These are phyloP conservation scores for Elsinoe ampelina DNA, from an alignment of 2,329 filamentous ascomycete genomes.

Conservation along the genomic window DNA sequence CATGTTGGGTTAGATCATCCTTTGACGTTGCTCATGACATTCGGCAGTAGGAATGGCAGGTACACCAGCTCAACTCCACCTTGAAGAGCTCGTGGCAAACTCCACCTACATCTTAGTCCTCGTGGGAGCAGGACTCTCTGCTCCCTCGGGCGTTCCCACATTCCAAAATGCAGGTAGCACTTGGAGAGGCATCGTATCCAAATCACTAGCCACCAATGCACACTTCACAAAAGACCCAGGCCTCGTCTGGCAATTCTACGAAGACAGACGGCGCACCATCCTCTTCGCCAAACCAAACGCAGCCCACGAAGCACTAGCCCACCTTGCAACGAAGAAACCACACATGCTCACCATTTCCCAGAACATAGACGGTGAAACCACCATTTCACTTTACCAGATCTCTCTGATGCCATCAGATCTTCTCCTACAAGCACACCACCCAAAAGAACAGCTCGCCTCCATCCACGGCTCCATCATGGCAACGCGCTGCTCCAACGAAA, in stretches of 20 bases:
- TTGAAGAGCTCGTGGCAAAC: not conserved
- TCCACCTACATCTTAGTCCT: conserved; percentile 18
- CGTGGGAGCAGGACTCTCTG: conserved; percentile 22
- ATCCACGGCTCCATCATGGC: not conserved
- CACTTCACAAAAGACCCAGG: conserved; percentile 20
- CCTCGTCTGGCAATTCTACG: conserved; percentile 20
- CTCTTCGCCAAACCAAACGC: conserved; percentile 20
- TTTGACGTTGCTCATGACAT: too few relatives aligned
- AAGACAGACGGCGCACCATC: conserved; percentile 16
- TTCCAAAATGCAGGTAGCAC: conserved; percentile 17
- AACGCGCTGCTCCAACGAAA: not conserved
- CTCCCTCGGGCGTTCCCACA: conserved; percentile 21
- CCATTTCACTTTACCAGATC: not conserved
- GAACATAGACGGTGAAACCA: conserved; percentile 21
- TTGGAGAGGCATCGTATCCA: conserved; percentile 10
- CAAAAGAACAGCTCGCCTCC: not conserved
- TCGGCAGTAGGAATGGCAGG: too few relatives aligned
- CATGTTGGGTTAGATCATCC: too few relatives aligned
- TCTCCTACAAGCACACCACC: not conserved
- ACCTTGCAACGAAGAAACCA: conserved; percentile 17
- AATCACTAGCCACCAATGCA: conserved; percentile 17
- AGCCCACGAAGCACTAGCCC: conserved; percentile 20
- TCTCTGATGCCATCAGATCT: not conserved
- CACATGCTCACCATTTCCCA: conserved; percentile 20
- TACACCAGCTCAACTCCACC: not conserved